phyloP scores from a whole-genome alignment of 768 basidiomycete species.

The Amanita rubescens region DNA sequence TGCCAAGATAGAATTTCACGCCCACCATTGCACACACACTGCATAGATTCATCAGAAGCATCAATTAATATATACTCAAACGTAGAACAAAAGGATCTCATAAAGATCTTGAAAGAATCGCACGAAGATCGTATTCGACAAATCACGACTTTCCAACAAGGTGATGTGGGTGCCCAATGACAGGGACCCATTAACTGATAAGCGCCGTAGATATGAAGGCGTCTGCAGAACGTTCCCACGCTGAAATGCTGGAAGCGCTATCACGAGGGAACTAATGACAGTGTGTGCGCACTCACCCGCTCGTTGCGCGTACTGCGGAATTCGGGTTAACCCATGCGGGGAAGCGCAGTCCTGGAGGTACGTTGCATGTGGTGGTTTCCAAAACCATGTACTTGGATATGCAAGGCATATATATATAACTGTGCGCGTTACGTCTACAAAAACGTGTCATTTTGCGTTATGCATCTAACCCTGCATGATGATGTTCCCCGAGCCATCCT shows the following conservation, averaged over 20 bases:
- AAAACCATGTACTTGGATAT: background rate
- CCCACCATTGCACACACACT: background rate
- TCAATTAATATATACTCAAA: background rate
- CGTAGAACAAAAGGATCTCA: constrained; percentile 6
- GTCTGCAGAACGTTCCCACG: background rate
- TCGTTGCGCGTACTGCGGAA: too few species aligned
- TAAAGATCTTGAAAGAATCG: constrained; percentile 1
- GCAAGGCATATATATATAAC: too few species aligned
- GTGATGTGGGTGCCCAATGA: background rate
- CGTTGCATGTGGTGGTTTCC: background rate
- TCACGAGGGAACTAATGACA: background rate
- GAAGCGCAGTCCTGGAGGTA: too few species aligned
- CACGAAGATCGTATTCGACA: background rate
- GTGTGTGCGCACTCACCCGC: background rate
- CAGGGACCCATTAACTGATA: background rate
- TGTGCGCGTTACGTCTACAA: too few species aligned
- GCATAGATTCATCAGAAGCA: background rate
- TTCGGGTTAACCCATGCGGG: too few species aligned
- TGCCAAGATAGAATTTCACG: background rate
- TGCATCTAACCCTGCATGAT: background rate
- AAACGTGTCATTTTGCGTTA: background rate
- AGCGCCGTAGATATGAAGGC: background rate
- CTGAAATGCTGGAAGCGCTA: background rate
- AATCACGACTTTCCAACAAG: background rate
- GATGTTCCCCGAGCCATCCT: background rate